Base-by-base conservation (phyloP, 768 basidiomycete genomes). In the Sutorius australiensis region DNA sequence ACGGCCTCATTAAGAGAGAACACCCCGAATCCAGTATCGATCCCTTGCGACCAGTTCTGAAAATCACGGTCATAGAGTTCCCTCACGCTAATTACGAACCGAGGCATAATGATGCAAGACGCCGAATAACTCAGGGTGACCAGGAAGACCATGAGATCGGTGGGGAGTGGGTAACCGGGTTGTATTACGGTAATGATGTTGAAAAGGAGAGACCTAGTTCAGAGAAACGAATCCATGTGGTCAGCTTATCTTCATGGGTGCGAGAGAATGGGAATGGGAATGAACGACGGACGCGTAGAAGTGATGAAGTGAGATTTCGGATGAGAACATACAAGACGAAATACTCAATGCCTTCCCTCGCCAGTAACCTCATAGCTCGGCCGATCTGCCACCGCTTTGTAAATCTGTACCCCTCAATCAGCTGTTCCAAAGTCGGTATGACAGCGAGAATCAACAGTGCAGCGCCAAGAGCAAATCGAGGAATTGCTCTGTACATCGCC, bases 61-160 rank as follows among this genome's bases (percentile, higher is more conserved):
- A 28, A 1, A 12, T 50, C 47, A 5, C 32, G 39, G 11, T 56
- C 48, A 34, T 46, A 53, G 28, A 53, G 7, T 6, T 51, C 55
- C 17, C 61, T 53, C 12, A 62, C 30, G 17, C 32, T 36, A 3
- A 63, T 50, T 44, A 62, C 47, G 41, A 62, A 62, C 11, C 61
- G 50, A 7, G 57, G 54, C 27, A 61, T 51, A 3, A 55, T n/a
- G 14, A 32, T 33, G 14, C 37, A 50, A 5, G 44, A 28, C 17
- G 44, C 28, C 7, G 54, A 41, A 46, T 46, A 55, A 21, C 51
- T 33, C n/a, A 55, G 13, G 19, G 19, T 14, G 17, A 54, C 32
- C 6, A 55, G 6, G 28, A 54, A 31, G 28, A 36, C 5, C 52
- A 14, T 46, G 16, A 46, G 17, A 24, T 16, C 12, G 27, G n/a